Base-by-base conservation (phyloP, 78 protist genomes). In the Tieghemostelium lacteum region DNA sequence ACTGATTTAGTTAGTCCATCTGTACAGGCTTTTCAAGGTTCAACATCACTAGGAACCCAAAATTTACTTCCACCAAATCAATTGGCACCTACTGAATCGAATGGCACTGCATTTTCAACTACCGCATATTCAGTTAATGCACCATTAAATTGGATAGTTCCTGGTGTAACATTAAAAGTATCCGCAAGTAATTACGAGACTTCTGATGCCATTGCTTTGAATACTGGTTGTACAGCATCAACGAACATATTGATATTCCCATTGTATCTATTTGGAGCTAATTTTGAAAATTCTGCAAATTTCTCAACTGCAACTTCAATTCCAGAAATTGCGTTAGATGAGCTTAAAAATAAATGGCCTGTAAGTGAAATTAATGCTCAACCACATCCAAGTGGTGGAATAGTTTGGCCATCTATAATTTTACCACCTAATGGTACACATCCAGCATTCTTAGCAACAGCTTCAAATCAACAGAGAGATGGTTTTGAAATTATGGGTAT, bases 241-340 rank as follows among this genome's bases (percentile, higher is more conserved):
- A 34, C 40, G 49, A 55, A 22, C 14, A 22, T 74, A n/a, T 74
- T 37, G 42, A 74, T 20, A 22, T 5, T 74, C 3, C 86, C 86
- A 26, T 61, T 62, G 7, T 75, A 62, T 33, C 42, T 75, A 3
- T 75, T 75, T 75, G 86, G 86, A 33, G 86, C 86, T 1, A 63
- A 58, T 45, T 60, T 37, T 22, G 26, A 28, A 1, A 75, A 75
- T 10, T 40, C 85, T 37, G 10, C 2, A 14, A 19, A 28, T 24
- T 62, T 75, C 16, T 29, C 64, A 14, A 33, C 16, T 6, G 19
- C 29, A 1, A 7, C 45, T 24, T 16, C 64, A 37, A 57, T 19
- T 20, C n/a, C 42, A 36, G 57, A 8, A 19, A 37, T 7, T 2
- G 22, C 33, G 28, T 16, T 65, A 0, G 63, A 50, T n/a, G 70